Evolutionary conservation across 257 asterid genomes (phyloP).

Genomic region (Nicotiana undulata): DNA sequence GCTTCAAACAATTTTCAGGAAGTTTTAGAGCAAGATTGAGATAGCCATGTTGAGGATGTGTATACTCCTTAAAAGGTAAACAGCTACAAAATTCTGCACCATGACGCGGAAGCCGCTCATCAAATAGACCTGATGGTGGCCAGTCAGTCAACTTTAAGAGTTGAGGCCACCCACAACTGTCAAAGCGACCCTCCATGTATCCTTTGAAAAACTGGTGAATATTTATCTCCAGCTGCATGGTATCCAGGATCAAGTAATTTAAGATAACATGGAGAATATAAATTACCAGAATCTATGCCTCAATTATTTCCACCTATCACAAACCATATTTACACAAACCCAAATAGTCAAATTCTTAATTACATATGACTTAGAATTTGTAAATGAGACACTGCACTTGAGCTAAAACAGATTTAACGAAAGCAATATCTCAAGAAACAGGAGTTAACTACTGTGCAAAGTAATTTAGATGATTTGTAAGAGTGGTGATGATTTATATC

Average conservation of each 20-base stretch:
- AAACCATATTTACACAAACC: neutral
- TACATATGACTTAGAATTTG: neutral
- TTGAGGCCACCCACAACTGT: neutral
- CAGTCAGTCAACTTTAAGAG: neutral
- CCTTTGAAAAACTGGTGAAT: constrained; percentile 55
- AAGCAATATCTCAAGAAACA: neutral
- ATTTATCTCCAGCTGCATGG: constrained; percentile 57
- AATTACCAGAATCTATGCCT: neutral
- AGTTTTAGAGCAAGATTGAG: neutral
- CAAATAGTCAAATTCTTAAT: neutral
- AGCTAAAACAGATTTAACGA: neutral
- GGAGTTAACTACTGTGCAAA: too few species aligned
- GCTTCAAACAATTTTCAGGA: neutral
- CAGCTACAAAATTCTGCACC: neutral
- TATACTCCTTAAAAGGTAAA: neutral
- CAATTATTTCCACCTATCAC: neutral
- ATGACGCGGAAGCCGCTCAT: neutral
- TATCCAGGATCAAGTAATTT: neutral
- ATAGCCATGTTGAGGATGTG: neutral
- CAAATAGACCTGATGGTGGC: neutral
- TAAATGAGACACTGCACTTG: neutral
- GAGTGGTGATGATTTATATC: too few species aligned
- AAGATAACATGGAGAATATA: neutral
- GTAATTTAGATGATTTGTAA: too few species aligned
- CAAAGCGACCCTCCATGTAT: constrained; percentile 29